phyloP scores from a whole-genome alignment of 495 filamentous ascomycete genomes.

The Neurospora terricola region DNA sequence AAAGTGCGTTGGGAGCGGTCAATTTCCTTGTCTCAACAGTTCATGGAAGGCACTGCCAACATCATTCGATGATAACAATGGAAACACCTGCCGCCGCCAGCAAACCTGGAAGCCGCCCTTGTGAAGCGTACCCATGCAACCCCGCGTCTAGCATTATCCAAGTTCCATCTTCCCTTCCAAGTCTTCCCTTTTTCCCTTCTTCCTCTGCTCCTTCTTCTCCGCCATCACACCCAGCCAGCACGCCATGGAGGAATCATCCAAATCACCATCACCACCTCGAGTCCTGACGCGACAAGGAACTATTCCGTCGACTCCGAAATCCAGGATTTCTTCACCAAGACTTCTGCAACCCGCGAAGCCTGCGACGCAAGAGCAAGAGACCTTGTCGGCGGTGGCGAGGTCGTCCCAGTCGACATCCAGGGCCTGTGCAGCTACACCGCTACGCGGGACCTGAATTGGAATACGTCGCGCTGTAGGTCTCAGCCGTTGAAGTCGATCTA shows the following conservation, averaged over 20 bases:
- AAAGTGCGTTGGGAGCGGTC: not conserved
- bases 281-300: not conserved
- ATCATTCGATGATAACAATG: not conserved
- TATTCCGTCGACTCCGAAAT: constrained; percentile 32
- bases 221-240: not conserved
- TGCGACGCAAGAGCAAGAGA: constrained; percentile 26
- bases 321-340: constrained; percentile 26
- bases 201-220: not conserved
- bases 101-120: not conserved
- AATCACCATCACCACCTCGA: not conserved
- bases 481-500: constrained; percentile 19
- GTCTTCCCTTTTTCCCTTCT: not conserved
- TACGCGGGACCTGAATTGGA: constrained; percentile 29
- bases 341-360: constrained; percentile 24
- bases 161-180: not conserved
- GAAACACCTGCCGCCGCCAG: not conserved
- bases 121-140: not conserved
- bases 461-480: constrained; percentile 27
- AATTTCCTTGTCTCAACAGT: not conserved
- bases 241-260: not conserved
- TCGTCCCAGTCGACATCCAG: constrained; percentile 29
- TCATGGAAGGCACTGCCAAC: not conserved
- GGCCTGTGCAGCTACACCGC: constrained; percentile 33
- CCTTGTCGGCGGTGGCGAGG: constrained; percentile 20
- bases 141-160: not conserved